Evolutionary conservation across 768 basidiomycete genomes (phyloP), one percentile per base, ranked within the genome.

Genomic region (Suillus hirtellus): DNA sequence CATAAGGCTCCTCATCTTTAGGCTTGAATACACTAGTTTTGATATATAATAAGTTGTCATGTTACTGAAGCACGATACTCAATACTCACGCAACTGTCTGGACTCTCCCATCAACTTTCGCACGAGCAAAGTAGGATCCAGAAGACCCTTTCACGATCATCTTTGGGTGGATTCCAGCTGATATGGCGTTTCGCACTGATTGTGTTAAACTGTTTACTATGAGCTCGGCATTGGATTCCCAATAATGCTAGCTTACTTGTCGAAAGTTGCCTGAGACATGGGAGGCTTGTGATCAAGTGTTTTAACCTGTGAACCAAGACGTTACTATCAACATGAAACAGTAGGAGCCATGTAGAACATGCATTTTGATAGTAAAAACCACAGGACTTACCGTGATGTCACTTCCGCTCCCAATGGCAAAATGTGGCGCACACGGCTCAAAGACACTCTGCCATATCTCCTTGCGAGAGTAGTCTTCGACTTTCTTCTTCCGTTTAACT

Each of bases 101-200:
- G 8, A 93, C 83, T 52, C 82, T 80, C 24, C 89, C 89, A 15
- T 92, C 89, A n/a, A 81, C 77, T 75, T 89, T 93, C 1, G 88
- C 85, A 63, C 92, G 86, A n/a, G 91, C 93, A 75, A 96, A 96
- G 76, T 96, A 96, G 53, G 91, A 93, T 0, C 95, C 95, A 6
- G 90, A 92, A 2, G 91, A 93, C 12, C 95, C 95, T 70, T 94
- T 95, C 5, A 85, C 76, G 58, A 96, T 96, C 86, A 96, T 91
- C 74, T 94, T 93, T 11, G 94, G 94, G 69, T 96, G 93, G 49
- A 93, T 83, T 14, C 92, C 93, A 27, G 88, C 89, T 7, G 78
- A 64, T 66, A 96, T 90, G 15, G 92, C 90, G 63, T 75, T 80
- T 70, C 83, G 85, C 17, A 92, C 86, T 37, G 86, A 85, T 69